Base-by-base conservation (phyloP, 163 green algal genomes). In the Scenedesmus sp. region DNA sequence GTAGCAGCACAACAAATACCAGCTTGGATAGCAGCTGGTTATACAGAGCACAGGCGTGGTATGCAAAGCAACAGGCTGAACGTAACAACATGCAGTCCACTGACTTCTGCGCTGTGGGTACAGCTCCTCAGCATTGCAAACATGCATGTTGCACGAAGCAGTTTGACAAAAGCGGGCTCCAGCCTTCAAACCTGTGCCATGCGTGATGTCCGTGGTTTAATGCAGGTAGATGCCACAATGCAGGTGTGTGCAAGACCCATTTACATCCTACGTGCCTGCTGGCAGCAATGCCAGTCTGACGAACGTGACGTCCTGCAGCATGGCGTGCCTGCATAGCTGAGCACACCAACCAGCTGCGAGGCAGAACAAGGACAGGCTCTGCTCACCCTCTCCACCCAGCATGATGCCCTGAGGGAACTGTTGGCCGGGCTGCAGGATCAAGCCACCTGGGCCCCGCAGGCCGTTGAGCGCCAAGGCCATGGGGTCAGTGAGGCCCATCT, bases 401-500 rank as follows among this genome's bases (percentile, higher is more conserved):
- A 90, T 84, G 26, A 91, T 84, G 23, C 57, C 74, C 70, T 79
- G 70, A 1, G 74, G 56, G 59, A 55, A 86, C 26, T 87, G 87
- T 59, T 87, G 87, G 54, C 56, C 15, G 34, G 16, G 20, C 56
- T 60, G 87, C 56, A 91, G 57, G 57, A 91, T 66, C 59, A 87
- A 20, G 13, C 87, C 87, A 20, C 87, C 74, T 59, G 56, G 70
- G 10, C 16, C 87, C 23, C 73, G 74, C 70, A 86, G 56, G 46
- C 87, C 73, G 52, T 52, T 52, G 46, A 74, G 87, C 87, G 57
- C 56, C 23, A 10, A 87, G 16, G n/a, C 16, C 87, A 54, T 91
- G 34, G 87, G 87, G 4, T 91, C 87, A 2, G 73, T 77, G n/a
- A 91, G 54, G 64, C 55, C 55, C 52, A 86, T 59, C 77, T 85